Evolutionary conservation across 441 rosid species (phyloP), one percentile per base, ranked within the genome.

Genomic region (Cnidoscolus chayamansa): DNA sequence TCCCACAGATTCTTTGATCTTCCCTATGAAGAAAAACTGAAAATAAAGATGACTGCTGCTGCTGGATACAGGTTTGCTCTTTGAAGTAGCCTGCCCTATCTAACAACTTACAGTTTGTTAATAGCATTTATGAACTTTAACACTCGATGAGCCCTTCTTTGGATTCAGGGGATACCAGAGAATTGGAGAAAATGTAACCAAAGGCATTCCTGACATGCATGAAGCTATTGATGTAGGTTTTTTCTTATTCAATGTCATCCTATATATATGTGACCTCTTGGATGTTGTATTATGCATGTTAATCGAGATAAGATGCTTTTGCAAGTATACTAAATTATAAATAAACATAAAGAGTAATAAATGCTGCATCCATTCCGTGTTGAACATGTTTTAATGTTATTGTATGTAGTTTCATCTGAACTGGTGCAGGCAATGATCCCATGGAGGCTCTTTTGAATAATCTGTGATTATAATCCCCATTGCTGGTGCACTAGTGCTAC

Each of bases 141-240:
- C 51, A 51, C 53, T 17, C 15, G 17, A 37, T 61, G 20, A n/a
- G 66, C 12, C 51, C 40, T 68, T 25, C 45, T 80, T 66, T 78
- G n/a, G 70, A 20, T 84, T 83, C 90, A 94, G 97, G 79, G 98
- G 93, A 76, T 94, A 89, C 83, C 98, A 94, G 81, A 90, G 89
- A 71, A 54, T 91, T 56, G 93, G 92, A 63, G 96, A 91, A 83
- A 91, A 94, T 77, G 73, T 94, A 70, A 94, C 98, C 25, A 84
- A 90, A 80, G 98, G 90, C 30, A 73, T 65, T 20, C 91, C 96
- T 61, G 96, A 94, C 70, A 85, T 86, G 63, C 97, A 90, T 17
- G 92, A 89, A 84, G 97, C 98, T 65, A 91, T 94, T 73, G 97
- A 94, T 82, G 93, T 91, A 77, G 51, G 90, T 82, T 37, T 70